Conservation (phyloP, 345 rosid species). For the Hibiscus mutabilis region DNA sequence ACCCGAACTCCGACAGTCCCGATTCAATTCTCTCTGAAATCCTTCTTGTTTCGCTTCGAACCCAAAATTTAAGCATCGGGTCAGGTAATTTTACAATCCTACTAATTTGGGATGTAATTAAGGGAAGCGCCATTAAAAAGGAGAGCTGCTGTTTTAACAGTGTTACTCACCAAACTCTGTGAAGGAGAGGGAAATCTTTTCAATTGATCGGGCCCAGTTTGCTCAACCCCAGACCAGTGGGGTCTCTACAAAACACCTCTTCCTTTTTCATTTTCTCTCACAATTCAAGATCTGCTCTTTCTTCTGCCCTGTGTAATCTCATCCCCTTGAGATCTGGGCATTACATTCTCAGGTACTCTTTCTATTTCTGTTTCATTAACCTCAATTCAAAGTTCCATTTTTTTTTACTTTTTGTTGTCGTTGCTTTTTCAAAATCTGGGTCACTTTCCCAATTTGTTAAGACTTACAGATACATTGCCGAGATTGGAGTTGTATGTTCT, state of each 20-base stretch:
- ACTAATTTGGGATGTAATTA: too few relatives aligned
- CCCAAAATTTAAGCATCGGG: too few relatives aligned
- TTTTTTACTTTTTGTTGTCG: not conserved
- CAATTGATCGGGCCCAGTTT: not conserved
- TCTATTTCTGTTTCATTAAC: not conserved
- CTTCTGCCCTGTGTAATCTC: not conserved
- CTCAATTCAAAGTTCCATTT: not conserved
- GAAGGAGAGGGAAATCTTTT: not conserved
- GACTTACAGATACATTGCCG: not conserved
- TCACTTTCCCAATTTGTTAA: not conserved
- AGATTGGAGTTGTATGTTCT: not conserved
- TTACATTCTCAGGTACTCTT: slow-evolving; percentile 1
- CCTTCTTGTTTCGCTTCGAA: too few relatives aligned
- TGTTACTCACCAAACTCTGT: not conserved
- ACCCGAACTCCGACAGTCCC: too few relatives aligned
- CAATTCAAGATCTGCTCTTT: not conserved
- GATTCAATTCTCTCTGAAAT: too few relatives aligned
- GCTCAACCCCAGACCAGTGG: not conserved
- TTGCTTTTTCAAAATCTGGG: not conserved
- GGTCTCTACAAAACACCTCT: slow-evolving; percentile 1
- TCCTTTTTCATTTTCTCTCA: not conserved
- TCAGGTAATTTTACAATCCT: too few relatives aligned
- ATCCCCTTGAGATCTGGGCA: slow-evolving; percentile 6
- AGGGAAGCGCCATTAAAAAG: not conserved
- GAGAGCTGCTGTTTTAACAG: not conserved